Evolutionary conservation across 805 yeast species (phyloP), one percentile per base, ranked within the genome.

Genomic region (Saccharomycopsis microspora): DNA sequence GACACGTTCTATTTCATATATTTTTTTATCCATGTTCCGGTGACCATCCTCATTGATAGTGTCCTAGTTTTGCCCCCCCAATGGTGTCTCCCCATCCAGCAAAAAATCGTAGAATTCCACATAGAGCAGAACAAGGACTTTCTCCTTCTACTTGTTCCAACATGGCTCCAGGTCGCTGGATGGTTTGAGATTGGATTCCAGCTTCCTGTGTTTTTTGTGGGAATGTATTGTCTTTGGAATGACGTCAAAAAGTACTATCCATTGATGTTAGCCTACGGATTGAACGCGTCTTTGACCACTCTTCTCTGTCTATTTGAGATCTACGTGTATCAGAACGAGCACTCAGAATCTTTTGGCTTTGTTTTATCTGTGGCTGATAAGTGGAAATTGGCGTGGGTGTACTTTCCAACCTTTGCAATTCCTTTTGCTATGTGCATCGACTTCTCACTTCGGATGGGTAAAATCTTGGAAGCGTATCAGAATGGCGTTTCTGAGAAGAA

Each of bases 221-320:
- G 72, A 8, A 69, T 71, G 0, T 56, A 54, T 41, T 58, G 60
- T 36, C 54, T 73, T 33, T 48, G 51, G 45, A 55, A 56, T 33
- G 44, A 35, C 42, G 32, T 42, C 42, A 51, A 42, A 33, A 55
- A 57, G 19, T 58, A 67, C 11, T 70, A 70, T 48, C 62, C 65
- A 29, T 70, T 68, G 59, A 61, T 81, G 54, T 64, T 76, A 9
- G 57, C 80, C 4, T 90, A 93, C 62, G 96, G 90, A 3, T 73
- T 84, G 56, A 87, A 86, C 58, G 97, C 97, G 0, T 67, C 82
- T 3, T 66, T 83, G 45, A 87, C 96, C 4, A 87, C 96, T 0
- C 61, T 80, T 36, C 75, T 80, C 29, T 90, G 97, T 60, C 63
- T 84, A 54, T 59, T 71, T n/a, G 72, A 75, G 55, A 70, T 80